phyloP scores from a whole-genome alignment of 2,329 filamentous ascomycete genomes.

The Myriosclerotinia duriaeana region DNA sequence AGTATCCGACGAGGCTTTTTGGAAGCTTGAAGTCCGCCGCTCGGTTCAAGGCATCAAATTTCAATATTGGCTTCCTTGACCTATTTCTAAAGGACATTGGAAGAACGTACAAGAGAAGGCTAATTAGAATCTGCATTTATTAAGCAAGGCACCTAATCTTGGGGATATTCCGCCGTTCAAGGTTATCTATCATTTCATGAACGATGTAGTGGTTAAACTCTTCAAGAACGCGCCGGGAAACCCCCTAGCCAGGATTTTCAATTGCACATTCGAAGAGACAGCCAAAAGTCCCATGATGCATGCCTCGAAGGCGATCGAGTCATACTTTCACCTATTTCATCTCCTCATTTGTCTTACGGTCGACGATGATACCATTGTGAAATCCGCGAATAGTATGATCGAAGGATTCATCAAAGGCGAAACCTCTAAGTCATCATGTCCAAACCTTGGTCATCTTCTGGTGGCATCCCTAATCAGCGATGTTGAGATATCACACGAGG shows the following conservation, averaged over 20 bases:
- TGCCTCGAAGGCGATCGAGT: constrained; percentile 53
- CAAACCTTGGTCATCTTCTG: constrained; percentile 51
- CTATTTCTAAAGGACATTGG: constrained; percentile 28
- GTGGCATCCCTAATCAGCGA: constrained; percentile 50
- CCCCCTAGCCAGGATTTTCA: constrained; percentile 20
- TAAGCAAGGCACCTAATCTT: constrained; percentile 29
- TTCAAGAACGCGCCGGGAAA: constrained; percentile 41
- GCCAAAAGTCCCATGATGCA: constrained; percentile 46
- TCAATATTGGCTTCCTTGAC: constrained; percentile 48
- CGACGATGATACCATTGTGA: constrained; percentile 42
- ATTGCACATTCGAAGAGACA: constrained; percentile 21
- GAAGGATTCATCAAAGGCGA: constrained; percentile 43
- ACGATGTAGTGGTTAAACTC: constrained; percentile 50
- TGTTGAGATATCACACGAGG: constrained; percentile 43
- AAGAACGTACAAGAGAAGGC: neutral
- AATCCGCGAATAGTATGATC: constrained; percentile 45
- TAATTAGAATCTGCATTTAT: neutral
- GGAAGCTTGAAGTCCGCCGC: constrained; percentile 40
- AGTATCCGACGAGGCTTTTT: constrained; percentile 46
- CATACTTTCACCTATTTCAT: constrained; percentile 54
- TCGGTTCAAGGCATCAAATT: constrained; percentile 48
- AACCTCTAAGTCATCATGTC: constrained; percentile 46
- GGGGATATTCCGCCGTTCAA: constrained; percentile 36
- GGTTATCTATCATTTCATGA: constrained; percentile 52
- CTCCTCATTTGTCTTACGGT: constrained; percentile 50